Evolutionary conservation across 2,329 filamentous ascomycete species (phyloP).

Genomic region (Cladophialophora yegresii): DNA sequence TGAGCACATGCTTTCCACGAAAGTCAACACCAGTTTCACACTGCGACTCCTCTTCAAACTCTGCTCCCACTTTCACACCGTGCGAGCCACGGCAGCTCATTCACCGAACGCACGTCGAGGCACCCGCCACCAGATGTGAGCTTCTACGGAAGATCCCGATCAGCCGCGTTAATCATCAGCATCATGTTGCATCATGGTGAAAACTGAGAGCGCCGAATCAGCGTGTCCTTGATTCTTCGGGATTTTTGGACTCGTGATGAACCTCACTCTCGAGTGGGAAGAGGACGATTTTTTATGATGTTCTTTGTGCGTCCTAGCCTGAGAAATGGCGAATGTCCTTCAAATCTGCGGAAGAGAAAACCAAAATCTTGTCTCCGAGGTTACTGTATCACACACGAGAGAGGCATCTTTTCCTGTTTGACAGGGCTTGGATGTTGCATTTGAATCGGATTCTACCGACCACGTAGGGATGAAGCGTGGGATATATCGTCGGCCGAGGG

Average conservation of each 20-base stretch:
- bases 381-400: constrained; percentile 79
- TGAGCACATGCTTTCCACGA: constrained; percentile 12
- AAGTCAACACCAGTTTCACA: constrained; percentile 36
- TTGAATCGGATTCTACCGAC: constrained; percentile 33
- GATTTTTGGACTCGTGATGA: constrained; percentile 38
- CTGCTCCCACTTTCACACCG: constrained; percentile 38
- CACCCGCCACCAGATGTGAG: constrained; percentile 54
- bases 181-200: constrained; percentile 53
- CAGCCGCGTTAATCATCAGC: constrained; percentile 69
- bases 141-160: constrained; percentile 56
- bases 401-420: constrained; percentile 51
- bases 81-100: constrained; percentile 40
- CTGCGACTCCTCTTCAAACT: constrained; percentile 47
- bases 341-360: constrained; percentile 66
- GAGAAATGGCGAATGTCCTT: constrained; percentile 41
- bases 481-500: constrained; percentile 26
- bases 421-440: constrained; percentile 39
- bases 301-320: constrained; percentile 82
- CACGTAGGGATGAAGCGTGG: constrained; percentile 20
- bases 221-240: constrained; percentile 37
- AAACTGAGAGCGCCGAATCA: constrained; percentile 58
- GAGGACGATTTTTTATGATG: constrained; percentile 89
- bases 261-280: constrained; percentile 45
- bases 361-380: constrained; percentile 93
- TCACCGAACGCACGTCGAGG: constrained; percentile 56